Conservation (phyloP, 2,329 filamentous ascomycete species). For the Fusarium circinatum region DNA sequence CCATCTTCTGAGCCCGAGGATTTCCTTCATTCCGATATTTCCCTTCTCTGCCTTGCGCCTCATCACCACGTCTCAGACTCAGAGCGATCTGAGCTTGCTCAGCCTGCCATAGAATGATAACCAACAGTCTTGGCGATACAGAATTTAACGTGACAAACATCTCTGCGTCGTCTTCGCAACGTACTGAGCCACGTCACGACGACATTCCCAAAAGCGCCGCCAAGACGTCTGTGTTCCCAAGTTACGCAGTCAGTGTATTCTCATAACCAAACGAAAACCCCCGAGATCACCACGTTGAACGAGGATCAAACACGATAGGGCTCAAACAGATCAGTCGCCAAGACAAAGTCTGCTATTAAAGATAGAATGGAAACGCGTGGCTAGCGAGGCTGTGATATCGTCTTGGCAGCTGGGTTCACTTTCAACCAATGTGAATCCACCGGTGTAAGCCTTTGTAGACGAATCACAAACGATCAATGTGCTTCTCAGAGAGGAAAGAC, state of each 20-base stretch:
- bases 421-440: neutral
- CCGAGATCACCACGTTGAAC: neutral
- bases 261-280: neutral
- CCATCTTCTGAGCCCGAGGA: neutral
- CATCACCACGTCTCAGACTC: neutral
- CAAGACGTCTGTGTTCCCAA: neutral
- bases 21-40: neutral
- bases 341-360: constrained; percentile 1
- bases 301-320: constrained; percentile 16
- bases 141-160: neutral
- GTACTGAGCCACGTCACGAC: constrained; percentile 11
- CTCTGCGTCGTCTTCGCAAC: neutral
- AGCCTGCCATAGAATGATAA: neutral
- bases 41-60: neutral
- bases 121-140: neutral
- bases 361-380: constrained; percentile 23
- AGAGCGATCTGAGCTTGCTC: neutral
- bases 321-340: constrained; percentile 4
- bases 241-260: constrained; percentile 1
- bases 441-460: neutral
- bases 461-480: constrained; percentile 1
- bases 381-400: constrained; percentile 29
- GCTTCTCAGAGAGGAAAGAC: constrained; percentile 15
- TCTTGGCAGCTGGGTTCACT: constrained; percentile 16
- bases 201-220: neutral